Percentiles rank a stretch among this genome's conserved stretches.
These are phyloP conservation scores for Apiotrichum siamense DNA, from an alignment of 1,284 basidiomycete genomes.

Conservation along the genomic window DNA sequence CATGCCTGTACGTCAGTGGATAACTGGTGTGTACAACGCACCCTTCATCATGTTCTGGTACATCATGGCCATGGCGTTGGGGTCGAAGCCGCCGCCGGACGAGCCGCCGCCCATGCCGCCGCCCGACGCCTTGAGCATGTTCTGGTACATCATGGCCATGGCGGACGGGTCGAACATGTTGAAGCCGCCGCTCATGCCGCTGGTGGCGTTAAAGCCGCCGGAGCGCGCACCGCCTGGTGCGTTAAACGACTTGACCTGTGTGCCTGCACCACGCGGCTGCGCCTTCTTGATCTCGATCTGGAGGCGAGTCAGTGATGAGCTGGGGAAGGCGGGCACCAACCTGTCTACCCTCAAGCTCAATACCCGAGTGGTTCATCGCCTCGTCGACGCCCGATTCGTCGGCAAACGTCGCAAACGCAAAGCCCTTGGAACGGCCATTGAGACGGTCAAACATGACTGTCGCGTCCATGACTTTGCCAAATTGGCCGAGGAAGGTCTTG, in stretches of 20 bases:
- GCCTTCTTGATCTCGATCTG: conserved; percentile 94
- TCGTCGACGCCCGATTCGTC: conserved; percentile 80
- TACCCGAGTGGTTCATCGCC: conserved; percentile 73
- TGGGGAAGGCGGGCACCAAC: conserved; percentile 50
- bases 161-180: conserved; percentile 51
- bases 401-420: conserved; percentile 90
- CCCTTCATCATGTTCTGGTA: conserved; percentile 52
- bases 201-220: conserved; percentile 15
- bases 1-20: conserved; percentile 19
- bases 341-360: conserved; percentile 86
- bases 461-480: conserved; percentile 87
- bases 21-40: neutral
- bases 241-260: conserved; percentile 39
- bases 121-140: conserved; percentile 48
- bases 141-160: conserved; percentile 54
- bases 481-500: conserved; percentile 82
- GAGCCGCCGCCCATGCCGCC: conserved; percentile 23
- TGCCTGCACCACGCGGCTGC: conserved; percentile 60
- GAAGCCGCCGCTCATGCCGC: conserved; percentile 10
- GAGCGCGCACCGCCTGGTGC: conserved; percentile 24
- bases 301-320: neutral
- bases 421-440: conserved; percentile 91
- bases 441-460: conserved; percentile 99
- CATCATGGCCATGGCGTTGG: conserved; percentile 53
- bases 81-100: conserved; percentile 47